Base-by-base conservation (phyloP, 2,329 filamentous ascomycete species). In the Aspergillus texensis region DNA sequence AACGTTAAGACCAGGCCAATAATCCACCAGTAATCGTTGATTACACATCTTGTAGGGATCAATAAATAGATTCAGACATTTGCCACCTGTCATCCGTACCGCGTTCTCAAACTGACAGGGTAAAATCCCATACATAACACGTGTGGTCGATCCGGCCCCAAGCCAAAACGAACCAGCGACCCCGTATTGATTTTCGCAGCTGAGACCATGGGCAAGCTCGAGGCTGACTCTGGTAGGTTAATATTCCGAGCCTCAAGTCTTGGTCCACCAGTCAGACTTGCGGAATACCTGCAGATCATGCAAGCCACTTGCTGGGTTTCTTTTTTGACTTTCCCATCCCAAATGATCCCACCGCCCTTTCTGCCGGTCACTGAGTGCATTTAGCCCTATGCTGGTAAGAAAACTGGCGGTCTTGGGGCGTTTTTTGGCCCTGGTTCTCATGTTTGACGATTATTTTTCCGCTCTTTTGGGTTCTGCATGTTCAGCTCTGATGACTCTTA, bases 281-380 rank as follows among this genome's bases (percentile, higher is more conserved):
- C n/a, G 14, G 26, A 21, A 26, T 30, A 11, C n/a, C 6, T 60
- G 58, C 36, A 60, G 58, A 60, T 60, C 48, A 60, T 60, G 58
- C 58, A 60, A 54, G 58, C 58, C 58, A 60, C 46, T 36, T 30
- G 14, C 48, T 32, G 19, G 48, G 28, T 34, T 36, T 34, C 26
- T 21, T 5, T 43, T 41, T n/a, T 52, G 19, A 0, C 45, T 34
- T 26, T n/a, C 24, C 16, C 21, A 14, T 11, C 21, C 39, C n/a
- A n/a, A 41, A 39, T 59, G 57, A 58, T 53, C 24, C 58, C 61
- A 62, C 61, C 61, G 61, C 61, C 56, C 30, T 62, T 62, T 58
- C 34, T 43, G 39, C 61, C 56, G 48, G 41, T 48, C 19, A 60
- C 26, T 43, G 58, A 55, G 54, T 54, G 50, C 52, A 21, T 54